Evolutionary conservation across 2,329 filamentous ascomycete species (phyloP), one percentile per base, ranked within the genome.

Genomic region (Hypoxylon sp.): DNA sequence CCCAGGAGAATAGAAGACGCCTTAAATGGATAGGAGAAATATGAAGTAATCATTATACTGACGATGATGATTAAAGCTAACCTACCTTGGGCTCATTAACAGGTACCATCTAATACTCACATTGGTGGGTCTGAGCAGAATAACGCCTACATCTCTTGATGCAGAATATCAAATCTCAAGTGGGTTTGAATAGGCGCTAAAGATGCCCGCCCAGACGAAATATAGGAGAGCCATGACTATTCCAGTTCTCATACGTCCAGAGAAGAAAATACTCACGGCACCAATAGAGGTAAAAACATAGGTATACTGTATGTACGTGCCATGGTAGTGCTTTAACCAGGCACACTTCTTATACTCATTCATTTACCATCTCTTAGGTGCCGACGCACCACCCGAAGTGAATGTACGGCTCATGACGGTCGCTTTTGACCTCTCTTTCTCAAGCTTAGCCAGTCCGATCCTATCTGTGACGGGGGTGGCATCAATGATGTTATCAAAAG

Each of bases 401-500:
- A 87, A 88, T 0, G 85, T 86, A 68, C 80, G 82, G 15, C 80
- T 87, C 4, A 84, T 85, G 29, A 83, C 79, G 5, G 82, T 82
- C 1, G 82, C 82, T 61, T 80, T 81, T 5, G 82, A 79, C 42
- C 86, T 81, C 73, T 89, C 86, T 79, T 85, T 88, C 67, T 89
- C 86, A 46, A 89, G 78, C 78, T 82, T 87, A 2, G 80, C 79
- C 62, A 89, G 75, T 0, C 95, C 95, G 11, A 92, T 92, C 60
- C 91, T 88, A 78, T 98, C 95, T 0, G 94, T 98, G 17, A 97
- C 89, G 0, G 93, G 93, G 2, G 93, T 95, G 0, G 96, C 95
- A 73, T 94, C 89, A 76, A 98, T 97, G 79, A 99, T 97, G 72
- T 91, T 91, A 76, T 98, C 95, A 76, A 98, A 97, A 54, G 93